phyloP scores from a whole-genome alignment of 1,139 yeast genomes.

The Pichia sp. region DNA sequence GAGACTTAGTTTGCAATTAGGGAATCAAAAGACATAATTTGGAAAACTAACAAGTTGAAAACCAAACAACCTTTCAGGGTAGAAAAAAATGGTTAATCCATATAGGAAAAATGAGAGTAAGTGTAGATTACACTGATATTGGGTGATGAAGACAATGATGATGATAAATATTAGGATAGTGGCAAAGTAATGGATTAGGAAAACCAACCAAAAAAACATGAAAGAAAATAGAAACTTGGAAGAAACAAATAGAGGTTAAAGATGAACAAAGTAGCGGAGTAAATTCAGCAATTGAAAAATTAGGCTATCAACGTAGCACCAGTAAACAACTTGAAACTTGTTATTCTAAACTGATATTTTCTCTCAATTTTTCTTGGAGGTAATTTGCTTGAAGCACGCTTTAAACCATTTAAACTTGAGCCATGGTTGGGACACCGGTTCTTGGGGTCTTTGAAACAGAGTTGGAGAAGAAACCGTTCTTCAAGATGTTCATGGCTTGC shows the following conservation, averaged over 20 bases:
- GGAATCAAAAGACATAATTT: background rate
- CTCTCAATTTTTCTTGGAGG: background rate
- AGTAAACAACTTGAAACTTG: background rate
- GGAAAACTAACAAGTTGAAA: background rate
- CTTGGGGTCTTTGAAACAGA: slow-evolving; percentile 45
- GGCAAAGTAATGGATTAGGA: no score
- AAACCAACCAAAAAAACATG: background rate
- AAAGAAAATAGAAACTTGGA: background rate
- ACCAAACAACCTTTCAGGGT: background rate
- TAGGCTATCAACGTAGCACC: background rate
- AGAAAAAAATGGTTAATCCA: background rate
- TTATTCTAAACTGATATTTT: background rate
- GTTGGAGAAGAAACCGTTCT: slow-evolving; percentile 74
- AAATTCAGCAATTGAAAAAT: background rate
- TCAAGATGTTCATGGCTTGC: slow-evolving; percentile 52
- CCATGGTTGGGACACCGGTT: slow-evolving; percentile 84
- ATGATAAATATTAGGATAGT: no score
- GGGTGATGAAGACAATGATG: no score
- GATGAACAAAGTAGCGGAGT: no score
- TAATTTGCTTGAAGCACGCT: background rate
- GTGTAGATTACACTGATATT: background rate
- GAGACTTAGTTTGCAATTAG: slow-evolving; percentile 2
- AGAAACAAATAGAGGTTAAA: background rate
- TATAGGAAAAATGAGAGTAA: background rate
- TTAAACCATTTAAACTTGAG: slow-evolving; percentile 57